Percentiles rank a stretch among this genome's conserved stretches.
Conservation (phyloP, 1,139 yeast genomes). For the Yamadazyma triangularis region DNA sequence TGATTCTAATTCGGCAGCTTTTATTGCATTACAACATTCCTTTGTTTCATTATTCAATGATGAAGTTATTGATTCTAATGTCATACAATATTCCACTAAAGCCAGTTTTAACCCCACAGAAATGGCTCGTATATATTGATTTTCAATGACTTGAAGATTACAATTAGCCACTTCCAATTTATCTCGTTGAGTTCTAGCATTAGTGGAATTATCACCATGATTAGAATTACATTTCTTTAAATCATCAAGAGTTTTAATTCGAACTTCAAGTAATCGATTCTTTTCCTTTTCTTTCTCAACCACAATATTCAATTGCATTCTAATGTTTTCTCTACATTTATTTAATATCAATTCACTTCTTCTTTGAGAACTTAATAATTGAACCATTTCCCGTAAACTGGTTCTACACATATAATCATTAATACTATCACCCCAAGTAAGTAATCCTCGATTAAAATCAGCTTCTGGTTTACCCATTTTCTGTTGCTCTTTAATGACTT, state of each 20-base stretch:
- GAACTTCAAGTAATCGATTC: slow-evolving; percentile 27
- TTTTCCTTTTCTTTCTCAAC: slow-evolving; percentile 49
- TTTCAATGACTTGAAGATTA: slow-evolving; percentile 46
- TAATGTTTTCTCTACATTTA: slow-evolving; percentile 6
- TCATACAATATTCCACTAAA: slow-evolving; percentile 36
- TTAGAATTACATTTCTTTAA: slow-evolving; percentile 39
- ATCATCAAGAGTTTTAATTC: slow-evolving; percentile 29
- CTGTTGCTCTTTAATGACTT: slow-evolving; percentile 10
- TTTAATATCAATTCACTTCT: slow-evolving; percentile 1
- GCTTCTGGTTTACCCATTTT: slow-evolving; percentile 7
- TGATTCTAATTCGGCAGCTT: slow-evolving; percentile 7
- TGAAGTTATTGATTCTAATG: slow-evolving; percentile 30
- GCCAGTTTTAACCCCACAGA: slow-evolving; percentile 41
- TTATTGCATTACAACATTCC: slow-evolving; percentile 17
- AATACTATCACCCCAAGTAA: slow-evolving; percentile 7
- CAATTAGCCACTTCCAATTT: slow-evolving; percentile 46
- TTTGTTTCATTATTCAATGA: slow-evolving; percentile 27
- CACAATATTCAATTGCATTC: slow-evolving; percentile 39
- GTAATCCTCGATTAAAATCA: slow-evolving; percentile 7
- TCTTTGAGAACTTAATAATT: slow-evolving; percentile 5
- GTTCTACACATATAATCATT: slow-evolving; percentile 3
- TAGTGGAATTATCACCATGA: slow-evolving; percentile 37
- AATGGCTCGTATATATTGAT: slow-evolving; percentile 46
- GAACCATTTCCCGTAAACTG: slow-evolving; percentile 8
- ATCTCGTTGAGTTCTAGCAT: slow-evolving; percentile 39